These are phyloP conservation scores for Dactylellina leptospora DNA, from an alignment of 2,329 filamentous ascomycete genomes.

Conservation along the genomic window DNA sequence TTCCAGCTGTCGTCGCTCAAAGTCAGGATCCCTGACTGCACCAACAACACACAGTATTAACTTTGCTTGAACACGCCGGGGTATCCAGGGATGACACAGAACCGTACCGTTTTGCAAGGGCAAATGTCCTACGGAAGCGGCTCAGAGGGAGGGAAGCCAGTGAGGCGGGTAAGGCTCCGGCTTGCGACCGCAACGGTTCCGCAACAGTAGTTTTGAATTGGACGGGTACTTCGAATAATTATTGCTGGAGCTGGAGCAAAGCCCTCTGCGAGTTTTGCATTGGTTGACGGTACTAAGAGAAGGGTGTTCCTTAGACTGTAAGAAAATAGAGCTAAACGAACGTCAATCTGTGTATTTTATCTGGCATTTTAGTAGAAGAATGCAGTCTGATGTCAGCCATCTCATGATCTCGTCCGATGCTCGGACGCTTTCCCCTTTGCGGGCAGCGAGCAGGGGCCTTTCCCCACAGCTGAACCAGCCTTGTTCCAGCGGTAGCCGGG, in stretches of 20 bases:
- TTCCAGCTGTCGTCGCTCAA: no score
- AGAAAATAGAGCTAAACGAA: no score
- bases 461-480: slow-evolving; percentile 8
- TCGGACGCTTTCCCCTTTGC: not conserved
- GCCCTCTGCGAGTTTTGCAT: not conserved
- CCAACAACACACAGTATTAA: no score
- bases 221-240: not conserved
- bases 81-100: not conserved
- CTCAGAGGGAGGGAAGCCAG: no score
- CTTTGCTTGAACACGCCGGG: no score
- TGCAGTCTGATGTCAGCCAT: not conserved
- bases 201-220: not conserved
- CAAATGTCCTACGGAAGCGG: not conserved
- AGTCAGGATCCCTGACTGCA: no score
- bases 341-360: no score
- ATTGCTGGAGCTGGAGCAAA: not conserved
- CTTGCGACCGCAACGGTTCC: not conserved
- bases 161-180: not conserved
- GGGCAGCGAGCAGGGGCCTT: not conserved
- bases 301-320: not conserved
- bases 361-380: no score
- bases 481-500: slow-evolving; percentile 12
- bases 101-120: not conserved
- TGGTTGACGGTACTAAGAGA: not conserved
- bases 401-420: not conserved